Percentiles rank a stretch among this genome's conserved stretches.
phyloP scores from a whole-genome alignment of 2,329 filamentous ascomycete genomes.

The Colletotrichum viniferum region DNA sequence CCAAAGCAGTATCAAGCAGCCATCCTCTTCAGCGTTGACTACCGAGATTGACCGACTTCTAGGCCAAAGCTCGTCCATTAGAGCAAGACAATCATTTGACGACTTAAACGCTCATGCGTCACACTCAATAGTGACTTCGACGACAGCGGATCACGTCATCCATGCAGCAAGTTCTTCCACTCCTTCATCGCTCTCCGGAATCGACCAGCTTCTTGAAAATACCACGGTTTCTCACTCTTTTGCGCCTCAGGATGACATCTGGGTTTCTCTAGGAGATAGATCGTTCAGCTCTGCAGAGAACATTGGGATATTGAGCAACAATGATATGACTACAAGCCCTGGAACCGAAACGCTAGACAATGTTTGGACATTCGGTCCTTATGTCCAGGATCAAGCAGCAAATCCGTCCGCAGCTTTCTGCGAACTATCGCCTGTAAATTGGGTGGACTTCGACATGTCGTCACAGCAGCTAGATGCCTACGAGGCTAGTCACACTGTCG shows the following conservation, averaged over 20 bases:
- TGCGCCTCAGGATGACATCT: background rate
- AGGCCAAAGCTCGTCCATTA: background rate
- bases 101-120: background rate
- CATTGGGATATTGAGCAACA: background rate
- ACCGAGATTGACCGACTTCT: background rate
- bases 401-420: background rate
- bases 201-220: background rate
- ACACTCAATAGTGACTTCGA: background rate
- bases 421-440: background rate
- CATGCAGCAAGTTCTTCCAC: background rate
- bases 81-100: background rate
- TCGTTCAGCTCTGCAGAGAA: background rate
- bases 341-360: background rate
- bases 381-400: background rate
- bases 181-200: background rate
- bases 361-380: background rate
- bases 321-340: background rate
- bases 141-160: background rate
- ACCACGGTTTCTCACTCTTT: background rate
- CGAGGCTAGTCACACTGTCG: background rate
- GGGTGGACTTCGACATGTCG: background rate
- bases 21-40: background rate
- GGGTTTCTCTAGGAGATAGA: background rate
- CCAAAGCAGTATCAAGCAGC: background rate
- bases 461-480: background rate